Evolutionary conservation across 2,329 filamentous ascomycete species (phyloP).

Genomic region (Colletotrichum scovillei): DNA sequence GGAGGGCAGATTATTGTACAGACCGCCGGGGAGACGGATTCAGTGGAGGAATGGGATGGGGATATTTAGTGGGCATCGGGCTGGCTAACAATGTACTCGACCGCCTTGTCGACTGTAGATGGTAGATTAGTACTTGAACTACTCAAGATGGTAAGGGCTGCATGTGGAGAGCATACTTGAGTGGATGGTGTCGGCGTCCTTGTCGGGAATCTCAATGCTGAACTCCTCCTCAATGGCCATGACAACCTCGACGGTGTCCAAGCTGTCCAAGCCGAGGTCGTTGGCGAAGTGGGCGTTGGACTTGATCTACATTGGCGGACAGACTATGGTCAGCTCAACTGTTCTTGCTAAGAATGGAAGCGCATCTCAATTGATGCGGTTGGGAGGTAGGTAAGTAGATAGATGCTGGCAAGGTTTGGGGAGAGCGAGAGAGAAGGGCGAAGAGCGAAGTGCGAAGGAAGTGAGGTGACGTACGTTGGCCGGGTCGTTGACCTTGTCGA

Average conservation of each 20-base stretch:
- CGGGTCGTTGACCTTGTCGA: conserved; percentile 89
- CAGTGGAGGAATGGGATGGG: conserved; percentile 3
- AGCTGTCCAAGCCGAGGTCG: conserved; percentile 94
- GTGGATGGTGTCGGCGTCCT: conserved; percentile 94
- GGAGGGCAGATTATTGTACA: conserved; percentile 35
- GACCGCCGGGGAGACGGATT: conserved; percentile 34
- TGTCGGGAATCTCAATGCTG: conserved; percentile 97
- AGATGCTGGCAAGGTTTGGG: neutral
- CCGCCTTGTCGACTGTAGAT: conserved; percentile 85
- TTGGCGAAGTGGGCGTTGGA: conserved; percentile 91
- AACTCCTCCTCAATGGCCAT: conserved; percentile 99
- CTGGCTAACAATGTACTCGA: conserved; percentile 93
- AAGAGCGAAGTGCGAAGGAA: too few relatives aligned
- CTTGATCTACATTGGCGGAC: conserved; percentile 73
- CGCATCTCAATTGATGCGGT: neutral
- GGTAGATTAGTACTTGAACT: conserved; percentile 22
- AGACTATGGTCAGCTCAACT: neutral
- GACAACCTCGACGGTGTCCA: conserved; percentile 99
- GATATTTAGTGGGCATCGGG: conserved; percentile 80
- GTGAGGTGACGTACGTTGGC: conserved; percentile 63
- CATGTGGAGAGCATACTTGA: conserved; percentile 73
- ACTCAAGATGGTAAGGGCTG: neutral
- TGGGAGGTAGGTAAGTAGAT: neutral
- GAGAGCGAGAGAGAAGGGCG: too few relatives aligned
- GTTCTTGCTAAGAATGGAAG: neutral